Evolutionary conservation across 345 rosid species (phyloP).

Genomic region (Jatropha curcas): DNA sequence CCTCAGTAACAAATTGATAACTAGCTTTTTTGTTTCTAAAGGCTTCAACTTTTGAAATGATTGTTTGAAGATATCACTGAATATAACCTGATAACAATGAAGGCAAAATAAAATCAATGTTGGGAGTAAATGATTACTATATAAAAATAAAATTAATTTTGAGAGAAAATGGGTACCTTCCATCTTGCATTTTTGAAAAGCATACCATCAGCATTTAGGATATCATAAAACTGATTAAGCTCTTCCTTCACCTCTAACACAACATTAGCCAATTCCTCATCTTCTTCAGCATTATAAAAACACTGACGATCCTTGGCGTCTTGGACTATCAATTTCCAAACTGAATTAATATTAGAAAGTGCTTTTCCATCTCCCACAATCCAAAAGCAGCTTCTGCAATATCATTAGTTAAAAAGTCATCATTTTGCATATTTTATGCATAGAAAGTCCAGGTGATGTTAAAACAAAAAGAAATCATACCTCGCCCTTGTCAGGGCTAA

Average conservation of each 20-base stretch:
- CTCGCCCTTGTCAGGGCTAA: constrained; percentile 28
- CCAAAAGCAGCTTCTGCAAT: constrained; percentile 49
- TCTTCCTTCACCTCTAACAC: constrained; percentile 40
- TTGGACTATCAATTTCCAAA: constrained; percentile 37
- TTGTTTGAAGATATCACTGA: constrained; percentile 44
- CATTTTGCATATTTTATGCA: background rate
- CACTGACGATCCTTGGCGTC: constrained; percentile 47
- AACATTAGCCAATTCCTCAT: constrained; percentile 34
- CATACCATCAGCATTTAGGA: constrained; percentile 30
- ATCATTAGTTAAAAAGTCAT: background rate
- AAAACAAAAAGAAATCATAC: background rate
- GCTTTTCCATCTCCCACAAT: constrained; percentile 49
- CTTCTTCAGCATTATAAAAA: constrained; percentile 45
- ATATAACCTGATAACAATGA: constrained; percentile 37
- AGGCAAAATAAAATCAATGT: background rate
- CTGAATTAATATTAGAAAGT: constrained; percentile 29
- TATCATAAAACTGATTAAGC: constrained; percentile 37
- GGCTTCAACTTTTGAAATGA: constrained; percentile 50
- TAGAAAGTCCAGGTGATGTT: background rate
- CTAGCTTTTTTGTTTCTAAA: constrained; percentile 17
- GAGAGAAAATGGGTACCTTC: constrained; percentile 36
- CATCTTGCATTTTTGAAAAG: constrained; percentile 45
- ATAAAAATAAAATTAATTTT: background rate
- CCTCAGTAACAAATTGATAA: constrained; percentile 33
- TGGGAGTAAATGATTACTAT: too few species aligned